Base-by-base conservation (phyloP, 129 eudicot species). In the Flaveria brownii region DNA sequence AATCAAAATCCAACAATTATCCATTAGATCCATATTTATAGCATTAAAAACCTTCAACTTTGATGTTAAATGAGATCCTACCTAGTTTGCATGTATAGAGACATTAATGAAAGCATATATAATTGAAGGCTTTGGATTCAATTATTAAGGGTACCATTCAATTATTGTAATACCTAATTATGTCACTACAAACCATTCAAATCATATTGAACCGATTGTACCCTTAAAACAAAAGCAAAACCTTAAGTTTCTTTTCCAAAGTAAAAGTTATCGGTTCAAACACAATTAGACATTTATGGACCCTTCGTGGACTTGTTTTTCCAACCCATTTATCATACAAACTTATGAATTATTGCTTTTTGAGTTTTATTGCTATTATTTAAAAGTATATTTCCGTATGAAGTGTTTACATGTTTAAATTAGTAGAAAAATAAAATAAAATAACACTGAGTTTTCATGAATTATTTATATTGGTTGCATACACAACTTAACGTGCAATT, bases 201-300 rank as follows among this genome's bases (percentile, higher is more conserved):
- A 79, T 79, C 78, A 72, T 47, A 79, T 64, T 62, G 56, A 72
- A 20, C 43, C 20, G 46, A 20, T 71, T 51, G 68, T 72, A 50
- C 83, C 62, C 78, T 79, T 6, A 28, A 72, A 64, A 51, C 47
- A 72, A 73, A 62, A 71, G 78, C 72, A 71, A 59, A 63, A 52
- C 83, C 83, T 26, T 60, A 79, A 47, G 43, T 72, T 72, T 49
- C 68, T 51, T 70, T 79, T 72, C 59, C 78, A 72, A 63, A 79
- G 73, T 72, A 62, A 79, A 79, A 51, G 78, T 54, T 42, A 16
- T 64, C 71, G 12, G 60, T 79, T 79, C 68, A 79, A 79, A 54
- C 78, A 61, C 83, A 72, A 79, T 22, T 50, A 72, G 57, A 79
- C 83, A 79, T 41, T 30, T 72, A 63, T 49, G 72, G 73, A 60